phyloP scores from a whole-genome alignment of 2,329 filamentous ascomycete genomes.

The Mariannaea elegans region DNA sequence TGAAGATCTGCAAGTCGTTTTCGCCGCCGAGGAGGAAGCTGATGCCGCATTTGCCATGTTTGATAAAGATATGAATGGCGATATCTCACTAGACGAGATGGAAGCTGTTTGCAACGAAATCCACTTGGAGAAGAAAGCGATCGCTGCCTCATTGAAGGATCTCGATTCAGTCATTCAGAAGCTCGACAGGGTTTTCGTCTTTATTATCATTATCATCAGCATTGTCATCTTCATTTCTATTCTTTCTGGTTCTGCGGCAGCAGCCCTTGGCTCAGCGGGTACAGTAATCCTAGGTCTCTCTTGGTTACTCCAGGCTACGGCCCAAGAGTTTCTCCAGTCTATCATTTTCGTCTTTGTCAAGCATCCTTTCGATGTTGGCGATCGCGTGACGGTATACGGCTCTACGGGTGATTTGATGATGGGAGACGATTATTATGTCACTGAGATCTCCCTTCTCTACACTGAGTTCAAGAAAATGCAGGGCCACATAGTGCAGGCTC shows the following conservation, averaged over 20 bases:
- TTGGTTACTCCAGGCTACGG: conserved; percentile 92
- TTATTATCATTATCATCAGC: conserved; percentile 83
- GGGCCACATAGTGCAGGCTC: conserved; percentile 93
- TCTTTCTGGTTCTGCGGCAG: conserved; percentile 88
- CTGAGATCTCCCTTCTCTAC: conserved; percentile 90
- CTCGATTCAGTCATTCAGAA: conserved; percentile 92
- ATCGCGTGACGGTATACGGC: conserved; percentile 90
- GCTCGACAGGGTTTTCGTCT: conserved; percentile 87
- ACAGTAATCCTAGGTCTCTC: conserved; percentile 88
- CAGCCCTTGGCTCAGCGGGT: conserved; percentile 88
- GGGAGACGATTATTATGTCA: conserved; percentile 96
- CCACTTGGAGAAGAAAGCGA: conserved; percentile 92
- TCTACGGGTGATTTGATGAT: conserved; percentile 81
- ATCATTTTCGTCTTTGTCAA: conserved; percentile 97
- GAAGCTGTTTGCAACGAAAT: conserved; percentile 95
- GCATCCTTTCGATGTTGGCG: conserved; percentile 95
- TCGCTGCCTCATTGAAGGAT: conserved; percentile 93
- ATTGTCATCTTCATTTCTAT: conserved; percentile 89
- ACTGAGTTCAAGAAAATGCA: conserved; percentile 99
- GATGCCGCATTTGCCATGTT: conserved; percentile 91
- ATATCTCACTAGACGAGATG: conserved; percentile 94
- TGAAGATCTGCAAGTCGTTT: conserved; percentile 82
- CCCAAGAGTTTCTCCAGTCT: conserved; percentile 93
- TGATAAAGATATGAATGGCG: conserved; percentile 95
- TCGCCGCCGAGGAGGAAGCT: conserved; percentile 84